phyloP scores from a whole-genome alignment of 352 stramenopile species.

The Globisporangium rhizosaccharum region DNA sequence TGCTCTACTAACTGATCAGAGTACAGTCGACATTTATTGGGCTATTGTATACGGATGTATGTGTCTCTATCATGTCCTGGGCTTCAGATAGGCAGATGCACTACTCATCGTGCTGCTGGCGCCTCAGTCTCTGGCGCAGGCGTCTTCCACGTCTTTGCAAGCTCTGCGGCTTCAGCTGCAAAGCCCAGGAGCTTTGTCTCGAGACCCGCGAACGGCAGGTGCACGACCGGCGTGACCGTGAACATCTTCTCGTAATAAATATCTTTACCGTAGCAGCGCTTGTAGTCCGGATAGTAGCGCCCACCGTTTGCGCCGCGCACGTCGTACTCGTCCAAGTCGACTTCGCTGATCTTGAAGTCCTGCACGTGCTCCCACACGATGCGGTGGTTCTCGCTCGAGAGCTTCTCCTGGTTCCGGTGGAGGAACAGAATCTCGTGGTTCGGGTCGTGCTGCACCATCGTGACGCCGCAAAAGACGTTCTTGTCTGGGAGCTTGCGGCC shows the following conservation, averaged over 20 bases:
- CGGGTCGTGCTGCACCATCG: constrained; percentile 67
- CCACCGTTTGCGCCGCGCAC: constrained; percentile 56
- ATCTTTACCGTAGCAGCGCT: constrained; percentile 60
- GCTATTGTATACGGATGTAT: neutral
- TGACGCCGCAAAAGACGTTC: constrained; percentile 65
- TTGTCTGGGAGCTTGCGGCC: constrained; percentile 36
- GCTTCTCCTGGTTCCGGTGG: constrained; percentile 65
- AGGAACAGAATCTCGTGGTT: constrained; percentile 44
- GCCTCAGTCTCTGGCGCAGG: neutral
- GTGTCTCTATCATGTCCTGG: neutral
- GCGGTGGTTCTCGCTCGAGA: constrained; percentile 34
- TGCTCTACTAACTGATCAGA: neutral
- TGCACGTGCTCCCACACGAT: constrained; percentile 47
- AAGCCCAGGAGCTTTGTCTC: constrained; percentile 37
- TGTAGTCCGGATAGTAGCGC: constrained; percentile 46
- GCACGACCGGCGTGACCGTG: constrained; percentile 31
- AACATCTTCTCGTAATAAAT: constrained; percentile 61
- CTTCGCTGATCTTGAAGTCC: constrained; percentile 32
- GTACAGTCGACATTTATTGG: neutral
- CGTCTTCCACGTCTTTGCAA: constrained; percentile 8
- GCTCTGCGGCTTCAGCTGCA: constrained; percentile 27
- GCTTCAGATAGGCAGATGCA: neutral
- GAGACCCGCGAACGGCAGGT: constrained; percentile 38
- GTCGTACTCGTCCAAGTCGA: constrained; percentile 37
- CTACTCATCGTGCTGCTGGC: neutral